A percentile compares a stretch with the other conserved stretches of the same genome.
Evolutionary conservation across 306 rosid genomes (phyloP).

Genomic region (Glycine soja): DNA sequence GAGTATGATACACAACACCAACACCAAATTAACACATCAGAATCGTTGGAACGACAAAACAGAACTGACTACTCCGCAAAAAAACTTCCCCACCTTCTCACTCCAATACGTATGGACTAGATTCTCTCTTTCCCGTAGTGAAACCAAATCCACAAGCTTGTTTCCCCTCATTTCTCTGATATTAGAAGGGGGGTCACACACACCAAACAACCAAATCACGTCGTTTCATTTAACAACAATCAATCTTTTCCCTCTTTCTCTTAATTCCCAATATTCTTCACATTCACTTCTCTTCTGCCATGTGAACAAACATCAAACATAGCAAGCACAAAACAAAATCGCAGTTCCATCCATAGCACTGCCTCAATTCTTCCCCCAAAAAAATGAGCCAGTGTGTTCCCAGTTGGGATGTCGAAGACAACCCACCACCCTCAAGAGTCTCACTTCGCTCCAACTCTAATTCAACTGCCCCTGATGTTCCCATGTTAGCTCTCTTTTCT

Average conservation of each 20-base stretch:
- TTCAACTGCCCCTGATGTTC: constrained; percentile 60
- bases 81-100: constrained; percentile 14
- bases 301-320: not conserved
- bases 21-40: not conserved
- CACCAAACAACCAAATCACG: constrained; percentile 22
- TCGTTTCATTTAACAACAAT: not conserved
- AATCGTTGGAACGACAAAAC: constrained; percentile 41
- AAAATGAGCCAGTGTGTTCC: constrained; percentile 95
- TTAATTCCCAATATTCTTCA: not conserved
- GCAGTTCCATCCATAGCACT: not conserved
- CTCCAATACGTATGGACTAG: constrained; percentile 54
- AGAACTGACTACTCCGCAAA: constrained; percentile 39
- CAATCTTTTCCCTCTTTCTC: constrained; percentile 1
- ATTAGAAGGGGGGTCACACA: constrained; percentile 11
- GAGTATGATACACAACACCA: too few species aligned
- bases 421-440: constrained; percentile 41
- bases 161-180: constrained; percentile 24
- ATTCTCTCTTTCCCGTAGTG: constrained; percentile 43
- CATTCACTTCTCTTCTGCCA: not conserved
- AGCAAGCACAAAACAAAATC: not conserved
- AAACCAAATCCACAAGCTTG: constrained; percentile 50
- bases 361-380: constrained; percentile 38
- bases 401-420: constrained; percentile 76
- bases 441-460: constrained; percentile 63
- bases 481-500: constrained; percentile 51